Base-by-base conservation (phyloP, 441 rosid species). In the Kokia cookei region DNA sequence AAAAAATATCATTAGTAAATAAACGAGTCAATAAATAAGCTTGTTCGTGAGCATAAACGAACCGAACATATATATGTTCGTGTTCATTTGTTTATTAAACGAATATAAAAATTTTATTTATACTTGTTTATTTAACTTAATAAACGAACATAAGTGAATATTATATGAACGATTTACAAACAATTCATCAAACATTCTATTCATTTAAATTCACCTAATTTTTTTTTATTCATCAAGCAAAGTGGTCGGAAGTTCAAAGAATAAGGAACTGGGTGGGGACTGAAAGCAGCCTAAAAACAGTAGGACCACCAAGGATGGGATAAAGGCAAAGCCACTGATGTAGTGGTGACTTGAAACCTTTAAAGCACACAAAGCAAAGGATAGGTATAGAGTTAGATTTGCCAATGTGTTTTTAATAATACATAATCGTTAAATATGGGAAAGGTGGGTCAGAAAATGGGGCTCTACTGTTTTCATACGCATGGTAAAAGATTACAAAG, bases 391-490 rank as follows among this genome's bases (percentile, higher is more conserved):
- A 29, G 51, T 65, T 43, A 43, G 5, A 5, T 8, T 32, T 22
- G 69, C 35, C 10, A 45, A 65, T 65, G 54, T 11, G 22, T 22
- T 27, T 43, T 43, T 65, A 32, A 65, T 35, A 17, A 13, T 9
- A 32, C 22, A 19, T 5, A 3, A 17, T 51, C 10, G 57, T n/a
- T 50, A 4, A 48, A 61, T n/a, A 62, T 2, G 45, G 63, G 66
- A 5, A 57, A 42, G 26, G 22, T 7, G 68, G 62, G 78, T 71
- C 78, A 65, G 75, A 55, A 79, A 71, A 51, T 71, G 15, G 69
- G 78, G 76, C 78, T 69, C 19, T 64, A 5, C 43, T n/a, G 45
- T 11, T 26, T 59, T 12, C 61, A 8, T 24, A 54, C 48, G 17
- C 27, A 17, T 55, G 50, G 58, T 26, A 26, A 66, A 47, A 48